Evolutionary conservation across 2,329 filamentous ascomycete species (phyloP), one percentile per base, ranked within the genome.

Genomic region (Pyrenochaeta sp.): DNA sequence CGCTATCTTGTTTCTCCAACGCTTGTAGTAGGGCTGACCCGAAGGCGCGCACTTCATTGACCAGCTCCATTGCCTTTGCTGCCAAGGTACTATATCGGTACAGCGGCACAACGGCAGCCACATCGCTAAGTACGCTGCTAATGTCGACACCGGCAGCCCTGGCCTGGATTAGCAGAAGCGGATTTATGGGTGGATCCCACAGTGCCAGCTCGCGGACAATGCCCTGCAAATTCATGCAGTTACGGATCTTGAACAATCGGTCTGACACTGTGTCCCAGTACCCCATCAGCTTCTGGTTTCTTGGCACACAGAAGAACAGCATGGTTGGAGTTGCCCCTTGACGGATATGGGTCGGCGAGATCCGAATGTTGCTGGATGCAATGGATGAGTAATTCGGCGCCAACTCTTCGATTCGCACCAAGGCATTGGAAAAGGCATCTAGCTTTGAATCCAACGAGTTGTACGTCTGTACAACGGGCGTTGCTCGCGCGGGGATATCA

Each of bases 231-330:
- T 77, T 68, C 45, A 52, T 54, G 23, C 52, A 65, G 55, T 75
- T 53, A 2, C 71, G 62, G 32, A 75, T 73, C 48, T 76, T 76
- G 60, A 54, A 74, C 9, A 76, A 60, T 0, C 74, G 56, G 41
- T 76, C 68, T 37, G 73, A 64, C 15, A 77, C 68, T 2, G 23
- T 51, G 35, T 53, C 44, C 5, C 70, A 37, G 17, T 72, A 53
- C 6, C 18, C 54, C 15, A 5, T 41, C 10, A 74, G 47, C 12
- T 68, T 33, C 0, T 54, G 54, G 44, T 75, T 76, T 11, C 31
- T 20, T 4, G 69, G 72, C 9, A 74, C 48, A 45, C 51, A 53
- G 51, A 74, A 75, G 54, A 73, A 75, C 10, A n/a, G 29, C 1
- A 49, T 50, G 6, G 21, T 40, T 27, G 23, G 23, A 27, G 23